Evolutionary conservation across 371 early-diverging fungal species (phyloP).

Genomic region (Apophysomyces variabilis): DNA sequence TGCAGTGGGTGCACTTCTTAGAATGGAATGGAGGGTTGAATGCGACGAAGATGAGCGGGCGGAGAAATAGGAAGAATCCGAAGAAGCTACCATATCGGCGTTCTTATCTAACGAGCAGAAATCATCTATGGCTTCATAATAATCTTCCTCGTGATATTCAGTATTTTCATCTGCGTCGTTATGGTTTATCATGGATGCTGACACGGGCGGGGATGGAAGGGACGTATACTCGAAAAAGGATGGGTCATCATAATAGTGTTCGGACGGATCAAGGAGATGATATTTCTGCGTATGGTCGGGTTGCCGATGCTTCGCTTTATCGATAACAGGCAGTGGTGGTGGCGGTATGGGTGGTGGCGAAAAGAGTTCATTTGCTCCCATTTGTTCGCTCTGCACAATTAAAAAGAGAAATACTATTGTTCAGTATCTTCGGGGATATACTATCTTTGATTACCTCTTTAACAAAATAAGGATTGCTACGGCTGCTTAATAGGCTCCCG

Average conservation of each 20-base stretch:
- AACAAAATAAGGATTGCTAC: background rate
- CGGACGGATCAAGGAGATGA: background rate
- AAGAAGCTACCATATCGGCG: background rate
- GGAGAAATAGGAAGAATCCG: slow-evolving; percentile 18
- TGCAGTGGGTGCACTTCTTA: background rate
- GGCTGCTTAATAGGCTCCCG: background rate
- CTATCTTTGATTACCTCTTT: background rate
- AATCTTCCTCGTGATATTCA: background rate
- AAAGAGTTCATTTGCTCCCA: background rate
- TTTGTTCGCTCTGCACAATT: background rate
- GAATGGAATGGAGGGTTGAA: slow-evolving; percentile 12
- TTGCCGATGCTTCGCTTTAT: background rate
- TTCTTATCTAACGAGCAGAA: background rate
- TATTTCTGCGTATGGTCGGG: background rate
- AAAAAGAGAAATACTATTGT: background rate
- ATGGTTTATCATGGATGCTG: slow-evolving; percentile 1
- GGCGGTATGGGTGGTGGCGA: background rate
- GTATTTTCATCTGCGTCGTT: background rate
- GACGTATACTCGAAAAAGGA: slow-evolving; percentile 2
- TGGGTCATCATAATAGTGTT: slow-evolving; percentile 3
- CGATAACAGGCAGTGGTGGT: background rate
- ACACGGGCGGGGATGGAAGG: slow-evolving; percentile 7
- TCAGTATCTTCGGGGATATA: background rate
- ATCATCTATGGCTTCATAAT: slow-evolving; percentile 3
- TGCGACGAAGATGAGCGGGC: slow-evolving; percentile 15